phyloP scores from a whole-genome alignment of 1,284 basidiomycete species.

The Trametes hirsuta region DNA sequence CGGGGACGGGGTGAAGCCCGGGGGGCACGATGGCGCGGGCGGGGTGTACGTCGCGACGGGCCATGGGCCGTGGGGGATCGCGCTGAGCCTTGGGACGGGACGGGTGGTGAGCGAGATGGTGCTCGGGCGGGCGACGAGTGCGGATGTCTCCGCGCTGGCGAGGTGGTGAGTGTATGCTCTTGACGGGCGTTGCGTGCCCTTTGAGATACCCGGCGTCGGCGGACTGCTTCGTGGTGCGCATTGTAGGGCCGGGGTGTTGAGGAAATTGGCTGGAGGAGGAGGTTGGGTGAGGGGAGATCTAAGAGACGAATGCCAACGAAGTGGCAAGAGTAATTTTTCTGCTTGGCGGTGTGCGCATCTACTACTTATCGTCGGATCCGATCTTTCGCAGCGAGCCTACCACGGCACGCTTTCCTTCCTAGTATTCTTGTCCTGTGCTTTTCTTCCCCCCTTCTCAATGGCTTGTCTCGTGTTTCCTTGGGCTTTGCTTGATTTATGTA shows the following conservation, averaged over 20 bases:
- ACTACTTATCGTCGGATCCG: background rate
- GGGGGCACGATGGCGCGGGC: conserved; percentile 18
- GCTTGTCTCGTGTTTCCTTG: background rate
- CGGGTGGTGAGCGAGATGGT: conserved; percentile 38
- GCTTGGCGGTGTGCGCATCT: conserved; percentile 6
- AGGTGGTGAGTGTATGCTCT: conserved; percentile 28
- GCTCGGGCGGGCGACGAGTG: conserved; percentile 35
- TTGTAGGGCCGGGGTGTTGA: background rate
- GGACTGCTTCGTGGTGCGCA: background rate
- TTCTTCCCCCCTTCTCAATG: too few species aligned
- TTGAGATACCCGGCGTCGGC: background rate
- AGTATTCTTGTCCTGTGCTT: too few species aligned
- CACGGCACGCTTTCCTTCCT: too few species aligned
- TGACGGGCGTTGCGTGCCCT: background rate
- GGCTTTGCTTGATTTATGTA: conserved; percentile 12
- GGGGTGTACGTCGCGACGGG: conserved; percentile 39
- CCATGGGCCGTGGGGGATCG: conserved; percentile 44
- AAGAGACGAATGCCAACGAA: background rate
- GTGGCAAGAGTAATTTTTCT: background rate
- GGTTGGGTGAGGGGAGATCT: background rate
- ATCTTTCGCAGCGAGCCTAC: background rate
- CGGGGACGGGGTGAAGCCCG: conserved; percentile 30
- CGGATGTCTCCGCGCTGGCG: conserved; percentile 34
- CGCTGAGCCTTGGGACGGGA: conserved; percentile 40
- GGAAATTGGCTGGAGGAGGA: background rate